Base-by-base conservation (phyloP, 179 eudicot genomes). In the Corrigiola litoralis region DNA sequence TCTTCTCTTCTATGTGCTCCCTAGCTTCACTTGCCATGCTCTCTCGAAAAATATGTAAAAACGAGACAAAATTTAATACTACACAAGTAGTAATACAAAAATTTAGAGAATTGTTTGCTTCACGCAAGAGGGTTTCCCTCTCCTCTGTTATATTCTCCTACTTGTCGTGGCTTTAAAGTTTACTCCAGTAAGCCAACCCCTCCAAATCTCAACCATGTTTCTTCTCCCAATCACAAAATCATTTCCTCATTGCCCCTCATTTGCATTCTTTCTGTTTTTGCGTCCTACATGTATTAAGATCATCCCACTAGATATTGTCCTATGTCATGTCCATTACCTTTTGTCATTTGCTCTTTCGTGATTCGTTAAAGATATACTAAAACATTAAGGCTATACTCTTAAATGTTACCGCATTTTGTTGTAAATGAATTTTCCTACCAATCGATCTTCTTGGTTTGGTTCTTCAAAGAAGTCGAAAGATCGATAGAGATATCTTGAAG, bases 151-250 rank as follows among this genome's bases (percentile, higher is more conserved):
- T 41, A 47, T 66, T 57, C 50, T 24, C 61, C 16, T 64, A 24
- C 41, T 53, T 80, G 81, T 75, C 85, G 88, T 84, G 78, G 78
- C 83, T 79, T 84, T 72, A 59, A 84, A 81, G 88, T 74, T 68
- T 73, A 32, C 77, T 40, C 66, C 69, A 42, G 17, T 61, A 37
- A 47, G 55, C 65, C 42, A 67, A 62, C 54, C 58, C 69, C 20
- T 42, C 50, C 41, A 54, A 32, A 5, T 58, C 45, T 16, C 53
- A 60, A 23, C 47, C 61, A 40, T 61, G 38, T 50, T 40, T 51
- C 16, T 37, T 47, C 17, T 9, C 24, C 47, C 52, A 20, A 14
- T 55, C 2, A 28, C 44, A n/a, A 7, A 10, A 18, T 28, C 6
- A n/a, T 54, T 66, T 66, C 42, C n/a, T n/a, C n/a, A n/a, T n/a